A percentile compares a stretch with the other conserved stretches of the same genome.
Evolutionary conservation across 495 filamentous ascomycete genomes (phyloP).

Genomic region (Penicillium steckii): DNA sequence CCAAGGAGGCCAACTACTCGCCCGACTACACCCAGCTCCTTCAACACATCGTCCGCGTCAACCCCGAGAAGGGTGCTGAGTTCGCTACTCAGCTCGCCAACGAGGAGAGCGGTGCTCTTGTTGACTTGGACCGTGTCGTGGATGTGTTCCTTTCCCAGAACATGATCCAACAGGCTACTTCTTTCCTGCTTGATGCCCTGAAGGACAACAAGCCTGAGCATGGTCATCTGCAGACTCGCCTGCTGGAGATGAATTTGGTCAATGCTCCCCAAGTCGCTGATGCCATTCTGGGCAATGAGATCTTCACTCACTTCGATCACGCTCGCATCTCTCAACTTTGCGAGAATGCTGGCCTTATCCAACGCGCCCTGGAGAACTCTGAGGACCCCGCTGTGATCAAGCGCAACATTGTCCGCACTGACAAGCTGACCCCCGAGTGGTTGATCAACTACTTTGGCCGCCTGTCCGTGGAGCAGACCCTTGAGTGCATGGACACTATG

Average conservation of each 20-base stretch:
- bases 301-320: slow-evolving; percentile 96
- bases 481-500: slow-evolving; percentile 96
- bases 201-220: slow-evolving; percentile 95
- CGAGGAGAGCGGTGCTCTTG: slow-evolving; percentile 75
- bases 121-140: slow-evolving; percentile 92
- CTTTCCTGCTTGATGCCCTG: slow-evolving; percentile 91
- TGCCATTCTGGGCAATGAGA: slow-evolving; percentile 94
- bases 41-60: slow-evolving; percentile 87
- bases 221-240: slow-evolving; percentile 84
- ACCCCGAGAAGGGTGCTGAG: slow-evolving; percentile 91
- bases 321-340: slow-evolving; percentile 82
- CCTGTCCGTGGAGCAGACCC: slow-evolving; percentile 88
- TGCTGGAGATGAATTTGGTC: slow-evolving; percentile 96
- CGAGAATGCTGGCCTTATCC: slow-evolving; percentile 82
- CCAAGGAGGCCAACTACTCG: slow-evolving; percentile 75
- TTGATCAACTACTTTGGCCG: slow-evolving; percentile 88
- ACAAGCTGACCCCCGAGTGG: slow-evolving; percentile 86
- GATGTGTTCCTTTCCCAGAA: slow-evolving; percentile 97
- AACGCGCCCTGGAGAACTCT: slow-evolving; percentile 91
- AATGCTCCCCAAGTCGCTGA: slow-evolving; percentile 97
- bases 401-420: slow-evolving; percentile 76
- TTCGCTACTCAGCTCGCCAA: slow-evolving; percentile 88
- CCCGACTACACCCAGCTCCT: slow-evolving; percentile 90
- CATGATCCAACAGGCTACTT: slow-evolving; percentile 96
- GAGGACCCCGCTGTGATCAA: slow-evolving; percentile 89